These are phyloP conservation scores for Penicillium taxi DNA, from an alignment of 495 filamentous ascomycete species.

Conservation along the genomic window DNA sequence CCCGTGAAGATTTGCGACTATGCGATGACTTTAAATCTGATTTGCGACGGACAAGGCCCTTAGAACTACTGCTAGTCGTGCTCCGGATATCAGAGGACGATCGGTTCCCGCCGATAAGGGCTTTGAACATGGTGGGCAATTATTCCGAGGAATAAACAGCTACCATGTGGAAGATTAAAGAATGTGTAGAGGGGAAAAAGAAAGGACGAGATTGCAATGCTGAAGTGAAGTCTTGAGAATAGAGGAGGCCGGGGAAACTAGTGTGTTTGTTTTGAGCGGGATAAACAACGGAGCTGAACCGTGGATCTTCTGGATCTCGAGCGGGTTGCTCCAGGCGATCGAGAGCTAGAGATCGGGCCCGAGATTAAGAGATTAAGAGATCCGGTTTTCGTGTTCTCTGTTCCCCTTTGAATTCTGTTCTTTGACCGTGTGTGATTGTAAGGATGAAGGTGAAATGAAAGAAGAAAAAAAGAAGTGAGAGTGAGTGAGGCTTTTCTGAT, in stretches of 20 bases:
- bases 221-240: background rate
- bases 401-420: no score
- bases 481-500: conserved; percentile 6
- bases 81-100: conserved; percentile 33
- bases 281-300: conserved; percentile 36
- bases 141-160: conserved; percentile 18
- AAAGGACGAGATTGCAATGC: conserved; percentile 1
- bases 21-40: conserved; percentile 29
- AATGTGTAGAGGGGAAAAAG: conserved; percentile 13
- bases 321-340: conserved; percentile 27
- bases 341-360: conserved; percentile 1
- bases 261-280: conserved; percentile 21
- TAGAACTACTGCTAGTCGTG: conserved; percentile 25
- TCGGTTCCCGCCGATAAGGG: conserved; percentile 38
- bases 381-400: no score
- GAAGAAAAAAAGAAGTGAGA: conserved; percentile 10
- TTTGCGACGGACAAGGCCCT: conserved; percentile 28
- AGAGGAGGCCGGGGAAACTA: conserved; percentile 6
- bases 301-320: conserved; percentile 27
- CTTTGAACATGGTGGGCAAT: conserved; percentile 41
- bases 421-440: no score
- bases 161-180: conserved; percentile 28
- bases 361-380: background rate
- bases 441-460: conserved; percentile 2
- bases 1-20: conserved; percentile 45